Conservation (phyloP, 1,284 basidiomycete species). For the Rhodotorula sp. region DNA sequence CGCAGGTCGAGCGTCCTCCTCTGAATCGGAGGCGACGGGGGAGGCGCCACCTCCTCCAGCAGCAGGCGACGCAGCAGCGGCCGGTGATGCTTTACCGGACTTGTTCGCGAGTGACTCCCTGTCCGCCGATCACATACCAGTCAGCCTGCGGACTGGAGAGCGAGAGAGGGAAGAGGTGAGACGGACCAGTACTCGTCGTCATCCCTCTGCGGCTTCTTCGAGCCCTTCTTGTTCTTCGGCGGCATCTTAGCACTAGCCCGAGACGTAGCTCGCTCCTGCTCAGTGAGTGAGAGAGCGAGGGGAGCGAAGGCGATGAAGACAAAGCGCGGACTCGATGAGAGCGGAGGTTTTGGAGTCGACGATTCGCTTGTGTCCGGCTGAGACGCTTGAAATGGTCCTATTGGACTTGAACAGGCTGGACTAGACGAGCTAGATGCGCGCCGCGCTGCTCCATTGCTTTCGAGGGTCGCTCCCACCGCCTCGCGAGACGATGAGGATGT, state of each 20-base stretch:
- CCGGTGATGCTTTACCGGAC: neutral
- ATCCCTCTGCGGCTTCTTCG: conserved; percentile 26
- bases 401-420: too few species aligned
- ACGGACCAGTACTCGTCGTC: conserved; percentile 38
- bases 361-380: too few species aligned
- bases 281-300: neutral
- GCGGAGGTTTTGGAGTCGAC: too few species aligned
- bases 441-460: too few species aligned
- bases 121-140: neutral
- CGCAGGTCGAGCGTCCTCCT: conserved; percentile 6
- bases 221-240: conserved; percentile 28
- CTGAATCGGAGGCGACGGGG: conserved; percentile 6
- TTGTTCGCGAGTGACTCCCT: conserved; percentile 14
- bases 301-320: neutral
- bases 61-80: neutral
- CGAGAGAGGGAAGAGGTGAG: neutral
- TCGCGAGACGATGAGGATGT: too few species aligned
- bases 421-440: too few species aligned
- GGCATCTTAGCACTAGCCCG: conserved; percentile 4
- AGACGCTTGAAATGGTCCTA: too few species aligned
- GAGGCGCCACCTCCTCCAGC: neutral
- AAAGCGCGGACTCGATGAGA: neutral
- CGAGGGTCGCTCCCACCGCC: too few species aligned
- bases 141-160: too few species aligned
- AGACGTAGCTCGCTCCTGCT: neutral